A percentile compares a stretch with the other conserved stretches of the same genome.
Conservation (phyloP, 768 basidiomycete genomes). For the Mycena olivaceomarginata region DNA sequence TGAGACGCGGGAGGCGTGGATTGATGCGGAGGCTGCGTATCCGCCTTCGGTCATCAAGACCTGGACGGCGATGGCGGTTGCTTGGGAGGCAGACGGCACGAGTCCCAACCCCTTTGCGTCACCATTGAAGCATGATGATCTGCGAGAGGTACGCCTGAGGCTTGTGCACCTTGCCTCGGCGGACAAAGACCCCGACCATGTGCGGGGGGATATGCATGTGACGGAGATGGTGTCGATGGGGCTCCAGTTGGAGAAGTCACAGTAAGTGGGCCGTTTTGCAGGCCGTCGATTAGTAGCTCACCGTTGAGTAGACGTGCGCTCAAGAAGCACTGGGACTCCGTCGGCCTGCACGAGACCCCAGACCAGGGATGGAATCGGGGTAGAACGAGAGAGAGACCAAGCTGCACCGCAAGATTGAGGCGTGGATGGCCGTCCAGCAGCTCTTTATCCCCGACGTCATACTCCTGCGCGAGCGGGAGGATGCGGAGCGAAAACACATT, state of each 20-base stretch:
- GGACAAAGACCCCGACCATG: neutral
- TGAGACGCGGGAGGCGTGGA: neutral
- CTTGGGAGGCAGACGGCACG: slow-evolving; percentile 33
- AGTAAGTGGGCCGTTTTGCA: slow-evolving; percentile 19
- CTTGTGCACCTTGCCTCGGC: slow-evolving; percentile 26
- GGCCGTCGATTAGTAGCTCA: neutral
- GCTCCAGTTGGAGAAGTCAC: slow-evolving; percentile 43
- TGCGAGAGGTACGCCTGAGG: slow-evolving; percentile 35
- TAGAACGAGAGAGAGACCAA: slow-evolving; percentile 23
- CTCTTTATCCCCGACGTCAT: neutral
- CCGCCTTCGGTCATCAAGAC: slow-evolving; percentile 49
- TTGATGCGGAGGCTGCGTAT: neutral
- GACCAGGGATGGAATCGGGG: neutral
- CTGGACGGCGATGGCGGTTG: slow-evolving; percentile 29
- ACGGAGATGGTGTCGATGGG: slow-evolving; percentile 30
- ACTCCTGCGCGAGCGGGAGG: neutral
- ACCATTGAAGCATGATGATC: slow-evolving; percentile 1
- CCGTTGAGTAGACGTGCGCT: slow-evolving; percentile 2
- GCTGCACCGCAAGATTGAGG: slow-evolving; percentile 11
- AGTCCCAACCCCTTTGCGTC: slow-evolving; percentile 37
- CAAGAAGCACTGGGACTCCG: neutral
- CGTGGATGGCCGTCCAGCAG: slow-evolving; percentile 18
- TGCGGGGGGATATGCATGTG: slow-evolving; percentile 41
- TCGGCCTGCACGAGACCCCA: slow-evolving; percentile 11
- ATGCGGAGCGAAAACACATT: neutral